Evolutionary conservation across 805 yeast genomes (phyloP).

Genomic region (Cyberlindnera veronae): DNA sequence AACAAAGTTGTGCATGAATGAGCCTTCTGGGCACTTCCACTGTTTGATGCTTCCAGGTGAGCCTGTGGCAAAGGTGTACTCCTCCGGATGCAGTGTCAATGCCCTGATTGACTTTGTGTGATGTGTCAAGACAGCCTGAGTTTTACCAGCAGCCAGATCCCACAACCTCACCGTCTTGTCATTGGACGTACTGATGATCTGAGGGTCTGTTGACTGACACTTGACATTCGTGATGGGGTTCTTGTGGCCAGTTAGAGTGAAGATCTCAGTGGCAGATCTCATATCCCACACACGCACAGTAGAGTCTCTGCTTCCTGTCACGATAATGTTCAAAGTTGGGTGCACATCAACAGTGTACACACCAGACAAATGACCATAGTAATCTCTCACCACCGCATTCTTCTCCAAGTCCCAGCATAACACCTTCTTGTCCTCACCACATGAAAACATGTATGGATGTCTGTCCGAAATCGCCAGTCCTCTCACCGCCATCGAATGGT

Average conservation of each 20-base stretch:
- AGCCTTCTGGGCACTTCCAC: slow-evolving; percentile 80
- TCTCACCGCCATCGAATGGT: slow-evolving; percentile 88
- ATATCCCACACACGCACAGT: slow-evolving; percentile 93
- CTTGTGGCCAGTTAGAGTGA: slow-evolving; percentile 79
- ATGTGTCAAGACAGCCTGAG: slow-evolving; percentile 71
- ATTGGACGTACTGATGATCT: slow-evolving; percentile 75
- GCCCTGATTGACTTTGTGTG: slow-evolving; percentile 82
- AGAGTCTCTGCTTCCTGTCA: slow-evolving; percentile 87
- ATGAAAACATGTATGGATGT: slow-evolving; percentile 86
- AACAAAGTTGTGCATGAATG: slow-evolving; percentile 54
- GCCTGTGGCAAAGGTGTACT: slow-evolving; percentile 72
- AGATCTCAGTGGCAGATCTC: slow-evolving; percentile 68
- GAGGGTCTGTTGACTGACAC: slow-evolving; percentile 77
- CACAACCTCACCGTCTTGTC: slow-evolving; percentile 86
- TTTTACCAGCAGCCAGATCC: slow-evolving; percentile 81
- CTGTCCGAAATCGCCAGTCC: slow-evolving; percentile 67
- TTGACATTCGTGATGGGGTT: slow-evolving; percentile 67
- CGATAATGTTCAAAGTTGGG: slow-evolving; percentile 79
- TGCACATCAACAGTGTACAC: slow-evolving; percentile 81
- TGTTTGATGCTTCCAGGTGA: slow-evolving; percentile 79
- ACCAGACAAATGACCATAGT: slow-evolving; percentile 92
- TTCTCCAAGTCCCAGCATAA: slow-evolving; percentile 96
- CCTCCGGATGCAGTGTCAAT: slow-evolving; percentile 63
- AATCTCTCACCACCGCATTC: slow-evolving; percentile 76
- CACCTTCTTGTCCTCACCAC: slow-evolving; percentile 89